phyloP scores from a whole-genome alignment of 257 asterid species.

The Solanum bukasovii region DNA sequence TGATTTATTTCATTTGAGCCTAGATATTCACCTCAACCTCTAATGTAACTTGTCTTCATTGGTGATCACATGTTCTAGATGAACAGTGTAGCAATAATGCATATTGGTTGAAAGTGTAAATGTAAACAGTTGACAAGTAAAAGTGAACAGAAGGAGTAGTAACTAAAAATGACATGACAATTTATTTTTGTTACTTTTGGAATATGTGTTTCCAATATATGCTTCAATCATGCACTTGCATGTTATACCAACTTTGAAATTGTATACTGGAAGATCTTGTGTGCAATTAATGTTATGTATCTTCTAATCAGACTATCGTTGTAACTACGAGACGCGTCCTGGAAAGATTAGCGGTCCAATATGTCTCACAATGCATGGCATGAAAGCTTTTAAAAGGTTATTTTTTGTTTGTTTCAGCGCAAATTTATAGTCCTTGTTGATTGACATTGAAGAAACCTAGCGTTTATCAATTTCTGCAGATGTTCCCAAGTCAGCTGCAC shows the following conservation, averaged over 20 bases:
- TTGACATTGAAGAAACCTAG: not conserved
- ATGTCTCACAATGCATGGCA: conserved; percentile 74
- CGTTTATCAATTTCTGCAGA: conserved; percentile 25
- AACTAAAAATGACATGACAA: not conserved
- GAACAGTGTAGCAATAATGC: no score
- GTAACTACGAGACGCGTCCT: conserved; percentile 67
- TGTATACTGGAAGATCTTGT: not conserved
- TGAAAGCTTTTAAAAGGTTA: conserved; percentile 73
- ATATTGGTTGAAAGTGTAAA: no score
- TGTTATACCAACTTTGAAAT: not conserved
- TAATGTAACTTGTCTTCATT: no score
- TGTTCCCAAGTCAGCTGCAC: conserved; percentile 66
- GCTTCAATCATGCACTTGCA: not conserved
- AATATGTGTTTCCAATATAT: not conserved
- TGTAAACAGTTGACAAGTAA: no score
- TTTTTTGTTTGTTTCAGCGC: conserved; percentile 4
- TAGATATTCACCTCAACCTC: no score
- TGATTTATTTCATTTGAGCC: no score
- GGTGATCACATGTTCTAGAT: no score
- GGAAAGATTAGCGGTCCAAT: conserved; percentile 69
- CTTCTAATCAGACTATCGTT: conserved; percentile 44
- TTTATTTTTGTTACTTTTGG: not conserved
- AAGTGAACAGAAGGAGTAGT: no score
- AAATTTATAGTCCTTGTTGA: not conserved
- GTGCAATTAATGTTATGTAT: not conserved